phyloP scores from a whole-genome alignment of 768 basidiomycete genomes.

The Leccinum ochraceum region DNA sequence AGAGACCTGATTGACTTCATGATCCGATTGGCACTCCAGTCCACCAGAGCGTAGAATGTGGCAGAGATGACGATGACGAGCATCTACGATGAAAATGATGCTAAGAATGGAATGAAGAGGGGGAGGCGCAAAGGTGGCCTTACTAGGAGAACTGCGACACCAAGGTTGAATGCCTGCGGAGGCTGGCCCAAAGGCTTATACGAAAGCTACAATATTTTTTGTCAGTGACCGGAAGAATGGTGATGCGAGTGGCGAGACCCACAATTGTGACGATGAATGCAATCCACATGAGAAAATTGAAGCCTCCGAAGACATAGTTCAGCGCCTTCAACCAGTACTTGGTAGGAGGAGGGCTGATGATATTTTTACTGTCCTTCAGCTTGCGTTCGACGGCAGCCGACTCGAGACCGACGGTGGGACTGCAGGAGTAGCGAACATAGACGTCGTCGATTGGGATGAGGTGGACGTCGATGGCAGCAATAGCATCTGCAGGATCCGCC shows the following conservation, averaged over 20 bases:
- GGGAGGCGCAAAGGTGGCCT: slow-evolving; percentile 23
- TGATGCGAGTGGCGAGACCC: slow-evolving; percentile 15
- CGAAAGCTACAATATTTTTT: slow-evolving; percentile 42
- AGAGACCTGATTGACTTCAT: slow-evolving; percentile 61
- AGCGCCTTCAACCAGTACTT: slow-evolving; percentile 51
- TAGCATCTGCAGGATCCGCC: slow-evolving; percentile 38
- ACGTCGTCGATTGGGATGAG: slow-evolving; percentile 42
- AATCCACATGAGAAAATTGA: slow-evolving; percentile 57
- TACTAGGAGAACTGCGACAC: slow-evolving; percentile 52
- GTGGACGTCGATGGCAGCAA: slow-evolving; percentile 52
- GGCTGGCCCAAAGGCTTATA: slow-evolving; percentile 51
- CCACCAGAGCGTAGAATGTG: slow-evolving; percentile 51
- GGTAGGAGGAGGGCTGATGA: slow-evolving; percentile 48
- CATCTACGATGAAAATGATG: slow-evolving; percentile 32
- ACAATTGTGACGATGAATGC: slow-evolving; percentile 51
- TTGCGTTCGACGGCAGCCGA: slow-evolving; percentile 41
- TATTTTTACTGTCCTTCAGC: slow-evolving; percentile 45
- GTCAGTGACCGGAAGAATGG: slow-evolving; percentile 6
- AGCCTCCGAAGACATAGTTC: slow-evolving; percentile 58
- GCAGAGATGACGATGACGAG: slow-evolving; percentile 44
- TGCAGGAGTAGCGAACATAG: slow-evolving; percentile 44
- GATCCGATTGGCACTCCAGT: slow-evolving; percentile 49
- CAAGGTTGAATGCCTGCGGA: slow-evolving; percentile 47
- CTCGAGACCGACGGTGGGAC: slow-evolving; percentile 49
- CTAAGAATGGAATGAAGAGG: not conserved